Conservation (phyloP, 805 yeast species). For the Candida germanica region DNA sequence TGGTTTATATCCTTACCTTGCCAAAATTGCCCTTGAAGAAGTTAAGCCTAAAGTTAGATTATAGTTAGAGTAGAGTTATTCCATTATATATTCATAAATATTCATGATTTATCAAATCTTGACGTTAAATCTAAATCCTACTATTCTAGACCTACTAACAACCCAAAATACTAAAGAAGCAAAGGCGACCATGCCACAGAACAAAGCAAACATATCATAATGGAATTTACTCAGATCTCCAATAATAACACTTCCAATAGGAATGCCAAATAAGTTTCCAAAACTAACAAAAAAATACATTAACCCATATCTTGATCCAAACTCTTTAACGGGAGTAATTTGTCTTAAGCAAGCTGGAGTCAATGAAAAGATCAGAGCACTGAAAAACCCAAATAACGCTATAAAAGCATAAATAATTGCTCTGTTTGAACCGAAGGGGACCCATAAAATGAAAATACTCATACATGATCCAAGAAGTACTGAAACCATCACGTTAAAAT, state of each 20-base stretch:
- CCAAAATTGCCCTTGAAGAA: constrained; percentile 26
- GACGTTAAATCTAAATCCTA: constrained; percentile 25
- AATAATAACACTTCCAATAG: constrained; percentile 34
- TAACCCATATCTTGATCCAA: constrained; percentile 69
- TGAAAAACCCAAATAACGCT: constrained; percentile 53
- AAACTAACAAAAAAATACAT: constrained; percentile 57
- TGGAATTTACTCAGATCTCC: constrained; percentile 26
- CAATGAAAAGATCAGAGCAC: constrained; percentile 60
- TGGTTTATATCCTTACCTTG: constrained; percentile 28
- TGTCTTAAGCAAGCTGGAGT: constrained; percentile 70
- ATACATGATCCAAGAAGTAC: constrained; percentile 47
- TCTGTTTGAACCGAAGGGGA: constrained; percentile 53
- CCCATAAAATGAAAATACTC: constrained; percentile 56
- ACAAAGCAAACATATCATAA: constrained; percentile 30
- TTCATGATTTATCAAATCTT: constrained; percentile 14
- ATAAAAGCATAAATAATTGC: constrained; percentile 50
- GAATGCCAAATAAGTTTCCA: constrained; percentile 36
- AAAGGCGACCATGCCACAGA: constrained; percentile 29
- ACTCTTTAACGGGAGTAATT: constrained; percentile 58
- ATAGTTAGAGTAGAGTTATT: background rate
- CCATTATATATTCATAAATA: too few species aligned
- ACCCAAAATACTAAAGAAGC: constrained; percentile 28
- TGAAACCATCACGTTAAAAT: constrained; percentile 52
- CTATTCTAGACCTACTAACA: constrained; percentile 26
- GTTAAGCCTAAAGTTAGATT: constrained; percentile 8